Percentiles rank a stretch among this genome's conserved stretches.
Conservation (phyloP, 257 asterid genomes). For the Nicotiana attenuata region DNA sequence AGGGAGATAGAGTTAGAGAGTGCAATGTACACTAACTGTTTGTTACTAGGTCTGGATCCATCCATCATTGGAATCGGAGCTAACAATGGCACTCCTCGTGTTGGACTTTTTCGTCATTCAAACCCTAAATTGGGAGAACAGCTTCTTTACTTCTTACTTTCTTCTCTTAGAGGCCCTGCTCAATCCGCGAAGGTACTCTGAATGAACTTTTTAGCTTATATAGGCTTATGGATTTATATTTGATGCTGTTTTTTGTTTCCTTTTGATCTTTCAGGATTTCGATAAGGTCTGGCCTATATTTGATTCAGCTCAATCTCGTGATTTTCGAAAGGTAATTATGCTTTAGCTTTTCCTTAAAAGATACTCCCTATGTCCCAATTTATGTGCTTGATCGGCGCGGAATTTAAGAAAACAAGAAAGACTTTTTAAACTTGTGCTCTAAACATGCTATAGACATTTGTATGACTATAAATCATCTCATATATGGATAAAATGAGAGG, state of each 20-base stretch:
- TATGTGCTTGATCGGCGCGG: background rate
- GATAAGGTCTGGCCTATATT: slow-evolving; percentile 99
- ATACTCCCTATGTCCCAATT: background rate
- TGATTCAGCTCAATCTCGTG: slow-evolving; percentile 99
- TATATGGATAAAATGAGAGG: background rate
- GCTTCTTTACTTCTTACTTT: slow-evolving; percentile 83
- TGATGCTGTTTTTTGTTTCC: slow-evolving; percentile 4
- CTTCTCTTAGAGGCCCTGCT: slow-evolving; percentile 93
- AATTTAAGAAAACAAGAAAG: background rate
- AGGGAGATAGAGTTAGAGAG: slow-evolving; percentile 98
- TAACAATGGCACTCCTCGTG: slow-evolving; percentile 76
- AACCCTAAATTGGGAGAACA: slow-evolving; percentile 98
- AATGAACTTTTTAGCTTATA: background rate
- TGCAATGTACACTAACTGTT: slow-evolving; percentile 99
- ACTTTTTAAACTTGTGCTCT: background rate
- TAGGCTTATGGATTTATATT: background rate
- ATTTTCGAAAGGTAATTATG: slow-evolving; percentile 76
- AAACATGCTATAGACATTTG: background rate
- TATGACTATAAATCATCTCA: background rate
- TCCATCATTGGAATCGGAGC: slow-evolving; percentile 80
- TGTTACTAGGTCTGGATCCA: slow-evolving; percentile 95
- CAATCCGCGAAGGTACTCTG: slow-evolving; percentile 77
- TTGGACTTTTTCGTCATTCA: slow-evolving; percentile 93
- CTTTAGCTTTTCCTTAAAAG: background rate
- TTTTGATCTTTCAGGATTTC: slow-evolving; percentile 60